Evolutionary conservation across 2,329 filamentous ascomycete genomes (phyloP).

Genomic region (Raffaelea ambrosiae): DNA sequence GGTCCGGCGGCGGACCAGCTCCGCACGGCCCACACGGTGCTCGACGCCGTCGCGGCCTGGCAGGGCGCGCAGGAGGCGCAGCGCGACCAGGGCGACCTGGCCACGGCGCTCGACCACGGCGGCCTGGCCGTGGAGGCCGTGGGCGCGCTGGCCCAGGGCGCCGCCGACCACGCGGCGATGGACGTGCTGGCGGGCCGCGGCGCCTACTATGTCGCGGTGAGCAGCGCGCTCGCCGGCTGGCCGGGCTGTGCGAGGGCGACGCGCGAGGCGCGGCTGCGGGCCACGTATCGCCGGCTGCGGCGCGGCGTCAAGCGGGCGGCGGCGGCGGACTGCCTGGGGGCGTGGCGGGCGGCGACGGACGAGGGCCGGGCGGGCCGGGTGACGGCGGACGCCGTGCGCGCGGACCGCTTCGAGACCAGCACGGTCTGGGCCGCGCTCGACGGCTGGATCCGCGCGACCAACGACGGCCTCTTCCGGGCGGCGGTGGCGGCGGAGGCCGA

Average conservation of each 20-base stretch:
- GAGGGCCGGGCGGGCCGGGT: neutral
- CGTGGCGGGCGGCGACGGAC: conserved; percentile 7
- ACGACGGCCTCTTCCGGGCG: conserved; percentile 12
- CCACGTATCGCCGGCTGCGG: conserved; percentile 12
- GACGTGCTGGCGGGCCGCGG: conserved; percentile 10
- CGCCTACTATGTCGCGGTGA: conserved; percentile 14
- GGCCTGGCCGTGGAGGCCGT: conserved; percentile 1
- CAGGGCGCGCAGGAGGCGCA: neutral
- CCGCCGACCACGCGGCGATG: conserved; percentile 3
- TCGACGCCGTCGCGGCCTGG: neutral
- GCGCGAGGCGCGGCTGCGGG: conserved; percentile 12
- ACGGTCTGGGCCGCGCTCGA: conserved; percentile 8
- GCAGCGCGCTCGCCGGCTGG: conserved; percentile 13
- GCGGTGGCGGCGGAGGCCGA: conserved; percentile 13
- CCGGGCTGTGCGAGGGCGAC: conserved; percentile 4
- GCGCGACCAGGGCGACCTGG: neutral
- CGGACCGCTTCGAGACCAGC: conserved; percentile 3
- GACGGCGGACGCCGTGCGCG: conserved; percentile 7
- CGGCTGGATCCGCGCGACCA: conserved; percentile 14
- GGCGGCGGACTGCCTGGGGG: conserved; percentile 8
- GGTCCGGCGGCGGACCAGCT: too few relatives aligned
- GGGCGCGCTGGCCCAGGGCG: neutral
- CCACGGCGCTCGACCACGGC: conserved; percentile 4
- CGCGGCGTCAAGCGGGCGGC: conserved; percentile 11
- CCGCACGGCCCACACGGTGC: too few relatives aligned